Base-by-base conservation (phyloP, 495 filamentous ascomycete genomes). In the Penicillium alfredii region DNA sequence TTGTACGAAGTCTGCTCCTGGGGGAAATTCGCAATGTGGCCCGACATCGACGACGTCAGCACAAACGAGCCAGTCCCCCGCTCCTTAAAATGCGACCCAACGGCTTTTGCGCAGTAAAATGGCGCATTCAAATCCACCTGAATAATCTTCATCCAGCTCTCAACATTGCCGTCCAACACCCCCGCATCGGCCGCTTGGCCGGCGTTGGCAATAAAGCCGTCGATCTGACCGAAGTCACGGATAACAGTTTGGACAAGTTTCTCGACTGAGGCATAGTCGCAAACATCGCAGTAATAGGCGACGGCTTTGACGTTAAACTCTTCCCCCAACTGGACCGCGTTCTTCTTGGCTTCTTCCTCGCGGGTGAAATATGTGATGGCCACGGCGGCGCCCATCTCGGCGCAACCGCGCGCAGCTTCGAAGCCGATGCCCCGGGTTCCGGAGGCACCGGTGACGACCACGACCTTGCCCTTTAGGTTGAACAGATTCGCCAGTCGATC, bases 1-100 rank as follows among this genome's bases (percentile, higher is more conserved):
- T 84, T 84, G 64, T 84, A 84, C 5, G 65, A 71, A 3, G 77
- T 79, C 60, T 84, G 80, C 51, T 82, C 76, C 45, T 81, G 76
- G 0, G 80, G 80, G 53, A 63, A 78, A 48, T 83, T 84, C 50
- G 69, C 80, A 35, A 82, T 73, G 53, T 78, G 75, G 5, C 79
- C 80, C 6, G 69, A 75, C 73, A 81, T 80, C 18, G 58, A 67
- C 8, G 75, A 59, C 1, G 74, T 78, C 33, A 76, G 68, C 50
- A 80, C 64, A 45, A 78, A 68, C 42, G 55, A 66, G 5, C 76
- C 76, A 4, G 57, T 65, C 5, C 65, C 63, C 20, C 61, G 61
- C 44, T 72, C 56, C 40, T 69, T 66, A 57, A 76, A 77, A 42
- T 72, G 66, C n/a, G 56, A 43, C 7, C 75, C 75, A 12, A 72